Conservation (phyloP, 257 asterid species). For the Jasminum sambac region DNA sequence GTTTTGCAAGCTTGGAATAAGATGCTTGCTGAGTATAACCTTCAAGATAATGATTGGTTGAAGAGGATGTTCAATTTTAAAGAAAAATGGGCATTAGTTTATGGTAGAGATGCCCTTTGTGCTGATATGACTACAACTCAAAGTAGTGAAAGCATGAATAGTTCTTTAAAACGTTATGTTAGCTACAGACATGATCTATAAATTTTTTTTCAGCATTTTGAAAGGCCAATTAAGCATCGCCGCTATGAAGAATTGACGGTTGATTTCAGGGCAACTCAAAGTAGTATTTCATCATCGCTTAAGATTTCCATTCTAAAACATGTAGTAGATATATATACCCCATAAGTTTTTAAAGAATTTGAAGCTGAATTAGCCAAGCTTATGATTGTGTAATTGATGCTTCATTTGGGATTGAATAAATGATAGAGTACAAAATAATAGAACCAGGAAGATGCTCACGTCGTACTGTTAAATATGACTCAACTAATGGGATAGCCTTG, state of each 20-base stretch:
- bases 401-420: background rate
- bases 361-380: constrained; percentile 1
- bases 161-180: background rate
- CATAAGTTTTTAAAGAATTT: constrained; percentile 10
- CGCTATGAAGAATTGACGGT: constrained; percentile 4
- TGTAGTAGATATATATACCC: constrained; percentile 4
- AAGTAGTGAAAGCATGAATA: background rate
- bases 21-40: constrained; percentile 1
- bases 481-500: background rate
- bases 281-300: background rate
- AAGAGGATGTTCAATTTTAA: background rate
- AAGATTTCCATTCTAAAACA: constrained; percentile 13
- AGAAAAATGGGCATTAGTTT: no score
- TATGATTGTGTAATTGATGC: background rate
- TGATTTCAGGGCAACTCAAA: no score
- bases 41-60: background rate
- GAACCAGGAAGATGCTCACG: no score
- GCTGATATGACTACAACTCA: no score
- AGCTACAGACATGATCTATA: background rate
- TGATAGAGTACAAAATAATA: no score
- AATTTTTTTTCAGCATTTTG: background rate
- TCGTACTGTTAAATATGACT: background rate
- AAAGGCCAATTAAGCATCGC: background rate
- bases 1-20: constrained; percentile 5
- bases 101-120: no score